Conservation (phyloP, 768 basidiomycete genomes). For the Naganishia kalamii region DNA sequence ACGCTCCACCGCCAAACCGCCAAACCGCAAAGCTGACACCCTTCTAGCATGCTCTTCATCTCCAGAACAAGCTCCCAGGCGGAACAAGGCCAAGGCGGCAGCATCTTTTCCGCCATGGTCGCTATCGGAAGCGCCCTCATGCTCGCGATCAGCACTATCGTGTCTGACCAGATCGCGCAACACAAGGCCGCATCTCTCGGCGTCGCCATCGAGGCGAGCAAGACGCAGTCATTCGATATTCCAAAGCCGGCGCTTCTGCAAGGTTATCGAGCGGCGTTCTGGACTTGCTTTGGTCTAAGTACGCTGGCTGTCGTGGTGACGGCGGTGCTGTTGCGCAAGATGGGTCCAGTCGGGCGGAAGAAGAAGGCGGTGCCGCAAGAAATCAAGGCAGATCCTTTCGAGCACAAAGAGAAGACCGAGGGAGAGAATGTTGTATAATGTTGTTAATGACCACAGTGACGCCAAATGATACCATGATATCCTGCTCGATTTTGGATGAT, state of each 20-base stretch:
- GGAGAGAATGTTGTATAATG: neutral
- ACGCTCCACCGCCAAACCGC: too few species aligned
- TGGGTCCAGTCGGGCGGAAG: neutral
- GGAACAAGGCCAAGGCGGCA: slow-evolving; percentile 4
- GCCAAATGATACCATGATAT: too few species aligned
- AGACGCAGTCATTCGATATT: neutral
- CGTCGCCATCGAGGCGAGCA: neutral
- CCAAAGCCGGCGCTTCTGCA: neutral
- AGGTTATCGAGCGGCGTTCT: slow-evolving; percentile 9
- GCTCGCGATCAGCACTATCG: slow-evolving; percentile 2
- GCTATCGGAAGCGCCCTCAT: neutral
- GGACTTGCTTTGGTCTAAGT: neutral
- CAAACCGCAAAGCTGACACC: neutral
- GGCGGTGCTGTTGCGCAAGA: neutral
- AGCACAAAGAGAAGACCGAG: neutral
- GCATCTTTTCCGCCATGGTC: neutral
- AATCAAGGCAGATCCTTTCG: too few species aligned
- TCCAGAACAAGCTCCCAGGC: neutral
- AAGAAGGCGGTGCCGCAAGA: neutral
- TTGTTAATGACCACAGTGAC: too few species aligned
- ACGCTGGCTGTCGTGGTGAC: neutral
- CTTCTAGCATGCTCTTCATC: neutral
- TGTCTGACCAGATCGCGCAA: neutral
- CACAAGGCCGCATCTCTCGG: neutral
- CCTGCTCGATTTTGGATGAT: too few species aligned